phyloP scores from a whole-genome alignment of 2,329 filamentous ascomycete genomes.

The Calycina herbarum region DNA sequence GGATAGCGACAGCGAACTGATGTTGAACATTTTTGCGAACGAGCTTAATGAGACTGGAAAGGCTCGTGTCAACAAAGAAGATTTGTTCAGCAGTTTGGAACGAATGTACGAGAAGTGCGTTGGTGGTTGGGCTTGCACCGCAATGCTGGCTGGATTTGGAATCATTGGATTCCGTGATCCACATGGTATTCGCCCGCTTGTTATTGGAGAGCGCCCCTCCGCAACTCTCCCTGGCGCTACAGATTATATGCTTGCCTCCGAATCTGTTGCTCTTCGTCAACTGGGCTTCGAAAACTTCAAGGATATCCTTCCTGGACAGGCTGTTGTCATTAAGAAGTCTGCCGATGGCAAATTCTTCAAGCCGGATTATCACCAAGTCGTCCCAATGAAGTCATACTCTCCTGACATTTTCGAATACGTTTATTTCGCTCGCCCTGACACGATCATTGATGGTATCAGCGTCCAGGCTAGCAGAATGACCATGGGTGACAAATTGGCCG shows the following conservation, averaged over 20 bases:
- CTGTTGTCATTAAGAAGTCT: constrained; percentile 82
- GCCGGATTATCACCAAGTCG: constrained; percentile 76
- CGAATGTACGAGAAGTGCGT: constrained; percentile 72
- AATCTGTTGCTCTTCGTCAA: constrained; percentile 80
- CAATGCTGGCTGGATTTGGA: constrained; percentile 80
- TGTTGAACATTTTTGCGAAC: constrained; percentile 85
- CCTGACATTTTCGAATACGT: constrained; percentile 88
- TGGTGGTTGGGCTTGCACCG: constrained; percentile 77
- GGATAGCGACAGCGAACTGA: constrained; percentile 82
- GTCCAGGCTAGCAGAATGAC: constrained; percentile 81
- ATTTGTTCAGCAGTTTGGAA: constrained; percentile 71
- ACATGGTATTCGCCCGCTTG: constrained; percentile 80
- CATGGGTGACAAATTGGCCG: constrained; percentile 81
- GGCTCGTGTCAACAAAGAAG: constrained; percentile 73
- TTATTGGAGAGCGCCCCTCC: constrained; percentile 73
- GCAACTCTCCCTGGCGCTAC: constrained; percentile 59
- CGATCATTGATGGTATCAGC: constrained; percentile 82
- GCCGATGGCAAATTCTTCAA: constrained; percentile 40
- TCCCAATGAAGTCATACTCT: constrained; percentile 66
- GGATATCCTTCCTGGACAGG: constrained; percentile 80
- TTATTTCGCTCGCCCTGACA: constrained; percentile 83
- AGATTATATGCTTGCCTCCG: constrained; percentile 91
- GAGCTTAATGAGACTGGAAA: constrained; percentile 80
- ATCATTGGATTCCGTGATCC: constrained; percentile 78
- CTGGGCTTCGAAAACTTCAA: constrained; percentile 75